Base-by-base conservation (phyloP, 2,329 filamentous ascomycete species). In the Mycocentrospora acerina region DNA sequence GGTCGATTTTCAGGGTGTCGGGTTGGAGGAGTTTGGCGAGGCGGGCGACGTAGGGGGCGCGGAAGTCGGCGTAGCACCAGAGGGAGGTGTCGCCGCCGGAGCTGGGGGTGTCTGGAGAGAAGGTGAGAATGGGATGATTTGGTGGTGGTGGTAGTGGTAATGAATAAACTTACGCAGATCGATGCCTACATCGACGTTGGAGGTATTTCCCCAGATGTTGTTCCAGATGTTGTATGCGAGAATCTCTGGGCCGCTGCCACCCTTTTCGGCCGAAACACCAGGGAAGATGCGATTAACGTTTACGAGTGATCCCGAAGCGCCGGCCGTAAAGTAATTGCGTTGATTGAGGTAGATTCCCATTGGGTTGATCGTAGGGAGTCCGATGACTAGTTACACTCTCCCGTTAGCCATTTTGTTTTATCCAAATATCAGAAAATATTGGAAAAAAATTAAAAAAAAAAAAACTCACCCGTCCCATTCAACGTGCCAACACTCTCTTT, bases 191-290 rank as follows among this genome's bases (percentile, higher is more conserved):
- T 69, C 66, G 6, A 70, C 63, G 14, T 68, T 62, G 9, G 60
- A 64, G 2, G 54, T 40, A 36, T 71, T 72, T 6, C 68, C 70
- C 70, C 68, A 74, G 9, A 72, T 51, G 39, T 48, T 50, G 19
- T 51, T 42, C 26, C 67, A 69, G 41, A 69, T 66, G 29, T 62
- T 64, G 42, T 61, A 62, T 7, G 62, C 60, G 3, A 62, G 51
- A 4, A 61, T 44, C 13, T 60, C 33, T 11, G 59, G 52, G 1
- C 52, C 53, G 27, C 50, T 60, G 18, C 55, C 57, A 12, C 61
- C 59, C 8, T 57, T 51, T 5, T 44, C 40, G 1, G 59, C 45
- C 6, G 50, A 55, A 7, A 43, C 44, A 4, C 62, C 60, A 1
- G 62, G 62, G 33, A 66, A 64, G 10, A 66, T 57, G 26, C 62